Percentiles rank a stretch among this genome's conserved stretches.
phyloP scores from a whole-genome alignment of 768 basidiomycete species.

The Cantharellus anzutake region DNA sequence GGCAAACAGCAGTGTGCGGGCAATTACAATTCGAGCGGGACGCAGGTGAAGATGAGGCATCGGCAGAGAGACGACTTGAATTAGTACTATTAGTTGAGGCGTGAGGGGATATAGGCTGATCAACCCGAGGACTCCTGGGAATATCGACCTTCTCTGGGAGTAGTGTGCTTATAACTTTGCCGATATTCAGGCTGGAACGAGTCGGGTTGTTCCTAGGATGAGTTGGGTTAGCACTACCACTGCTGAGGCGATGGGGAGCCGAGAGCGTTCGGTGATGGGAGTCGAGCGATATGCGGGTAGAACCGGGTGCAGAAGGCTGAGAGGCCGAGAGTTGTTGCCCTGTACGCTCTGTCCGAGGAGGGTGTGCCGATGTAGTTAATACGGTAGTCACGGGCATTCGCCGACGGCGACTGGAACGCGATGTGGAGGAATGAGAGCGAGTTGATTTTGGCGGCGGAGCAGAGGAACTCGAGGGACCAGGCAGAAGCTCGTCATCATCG shows the following conservation, averaged over 20 bases:
- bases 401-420: too few relatives aligned
- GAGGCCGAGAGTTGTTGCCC: neutral
- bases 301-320: neutral
- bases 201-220: neutral
- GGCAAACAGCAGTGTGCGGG: neutral
- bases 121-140: neutral
- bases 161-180: constrained; percentile 39
- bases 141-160: constrained; percentile 24
- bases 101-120: constrained; percentile 9
- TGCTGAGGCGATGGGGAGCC: neutral
- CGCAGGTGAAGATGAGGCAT: too few relatives aligned
- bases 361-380: neutral
- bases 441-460: neutral
- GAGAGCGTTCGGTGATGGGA: neutral
- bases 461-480: neutral
- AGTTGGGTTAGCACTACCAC: neutral
- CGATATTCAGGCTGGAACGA: constrained; percentile 11
- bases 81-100: too few relatives aligned
- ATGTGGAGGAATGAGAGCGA: neutral
- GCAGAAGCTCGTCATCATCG: neutral
- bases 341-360: neutral
- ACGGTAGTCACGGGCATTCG: neutral
- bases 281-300: neutral
- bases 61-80: too few relatives aligned
- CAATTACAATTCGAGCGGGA: too few relatives aligned